phyloP scores from a whole-genome alignment of 371 early-diverging fungal species.

The Mortierella sp. region DNA sequence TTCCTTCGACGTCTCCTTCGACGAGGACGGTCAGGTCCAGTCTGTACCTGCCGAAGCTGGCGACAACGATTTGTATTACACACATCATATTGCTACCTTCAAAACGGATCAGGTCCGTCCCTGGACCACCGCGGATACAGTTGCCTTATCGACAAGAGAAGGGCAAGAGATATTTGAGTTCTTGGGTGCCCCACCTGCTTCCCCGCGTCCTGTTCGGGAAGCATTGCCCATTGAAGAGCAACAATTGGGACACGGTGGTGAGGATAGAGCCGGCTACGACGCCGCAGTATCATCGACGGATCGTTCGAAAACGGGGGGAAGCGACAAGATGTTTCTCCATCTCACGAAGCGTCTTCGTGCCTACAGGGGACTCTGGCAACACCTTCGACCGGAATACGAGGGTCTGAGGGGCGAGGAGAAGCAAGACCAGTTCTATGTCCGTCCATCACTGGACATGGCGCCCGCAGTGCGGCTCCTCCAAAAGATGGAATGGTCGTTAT shows the following conservation, averaged over 20 bases:
- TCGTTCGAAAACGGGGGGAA: neutral
- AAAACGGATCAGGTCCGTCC: conserved; percentile 15
- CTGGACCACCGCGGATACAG: conserved; percentile 34
- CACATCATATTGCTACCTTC: conserved; percentile 36
- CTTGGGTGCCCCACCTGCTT: conserved; percentile 10
- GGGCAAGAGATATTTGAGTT: conserved; percentile 20
- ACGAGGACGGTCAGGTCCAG: conserved; percentile 39
- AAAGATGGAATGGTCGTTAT: conserved; percentile 34
- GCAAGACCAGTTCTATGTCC: conserved; percentile 19
- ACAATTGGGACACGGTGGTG: neutral
- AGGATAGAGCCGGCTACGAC: neutral
- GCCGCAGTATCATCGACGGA: neutral
- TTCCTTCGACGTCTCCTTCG: conserved; percentile 27
- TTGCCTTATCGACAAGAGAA: conserved; percentile 16
- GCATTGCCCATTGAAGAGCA: neutral
- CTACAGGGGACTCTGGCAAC: conserved; percentile 23
- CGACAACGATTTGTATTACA: conserved; percentile 29
- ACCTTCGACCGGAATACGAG: conserved; percentile 19
- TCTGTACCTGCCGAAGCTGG: conserved; percentile 12
- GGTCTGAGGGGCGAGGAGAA: conserved; percentile 19
- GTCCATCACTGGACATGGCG: conserved; percentile 19
- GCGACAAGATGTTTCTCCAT: conserved; percentile 19
- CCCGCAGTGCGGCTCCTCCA: conserved; percentile 29
- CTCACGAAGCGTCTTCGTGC: conserved; percentile 36
- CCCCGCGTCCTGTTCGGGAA: neutral